Evolutionary conservation across 2,329 filamentous ascomycete species (phyloP).

Genomic region (Colletotrichum viniferum): DNA sequence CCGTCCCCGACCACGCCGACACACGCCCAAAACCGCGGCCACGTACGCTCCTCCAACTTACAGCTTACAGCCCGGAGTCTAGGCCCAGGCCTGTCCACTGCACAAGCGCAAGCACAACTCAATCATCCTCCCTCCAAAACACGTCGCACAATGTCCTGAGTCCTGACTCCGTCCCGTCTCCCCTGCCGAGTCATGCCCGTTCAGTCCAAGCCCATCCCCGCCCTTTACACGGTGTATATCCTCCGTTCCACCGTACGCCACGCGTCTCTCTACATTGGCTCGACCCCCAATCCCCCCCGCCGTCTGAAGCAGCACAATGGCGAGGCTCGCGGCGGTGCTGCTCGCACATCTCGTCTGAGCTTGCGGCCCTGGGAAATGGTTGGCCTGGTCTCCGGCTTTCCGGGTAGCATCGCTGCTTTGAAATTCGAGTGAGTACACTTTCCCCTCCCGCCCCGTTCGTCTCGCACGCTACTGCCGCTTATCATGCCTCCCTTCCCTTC

Average conservation of each 20-base stretch:
- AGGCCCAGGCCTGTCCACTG: neutral
- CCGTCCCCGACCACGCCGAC: neutral
- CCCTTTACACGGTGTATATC: constrained; percentile 93
- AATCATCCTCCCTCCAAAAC: constrained; percentile 2
- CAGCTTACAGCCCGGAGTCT: neutral
- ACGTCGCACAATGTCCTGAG: constrained; percentile 20
- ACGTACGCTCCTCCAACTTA: neutral
- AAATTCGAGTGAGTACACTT: constrained; percentile 78
- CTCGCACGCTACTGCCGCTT: neutral
- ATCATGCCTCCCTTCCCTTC: neutral
- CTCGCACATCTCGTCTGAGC: constrained; percentile 68
- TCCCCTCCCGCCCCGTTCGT: neutral
- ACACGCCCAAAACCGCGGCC: constrained; percentile 19
- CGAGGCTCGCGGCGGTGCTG: constrained; percentile 78
- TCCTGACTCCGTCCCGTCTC: neutral
- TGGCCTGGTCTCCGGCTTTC: constrained; percentile 85
- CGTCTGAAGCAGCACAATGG: constrained; percentile 94
- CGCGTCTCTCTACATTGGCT: constrained; percentile 83
- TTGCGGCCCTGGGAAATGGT: constrained; percentile 92
- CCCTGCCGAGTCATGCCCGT: constrained; percentile 40
- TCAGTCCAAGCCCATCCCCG: constrained; percentile 69
- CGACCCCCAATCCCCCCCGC: constrained; percentile 84
- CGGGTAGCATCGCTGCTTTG: constrained; percentile 82
- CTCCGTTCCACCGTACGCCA: constrained; percentile 80
- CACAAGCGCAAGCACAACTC: neutral